A percentile compares a stretch with the other conserved stretches of the same genome.
Conservation (phyloP, 257 asterid species). For the Solanum peruvianum region DNA sequence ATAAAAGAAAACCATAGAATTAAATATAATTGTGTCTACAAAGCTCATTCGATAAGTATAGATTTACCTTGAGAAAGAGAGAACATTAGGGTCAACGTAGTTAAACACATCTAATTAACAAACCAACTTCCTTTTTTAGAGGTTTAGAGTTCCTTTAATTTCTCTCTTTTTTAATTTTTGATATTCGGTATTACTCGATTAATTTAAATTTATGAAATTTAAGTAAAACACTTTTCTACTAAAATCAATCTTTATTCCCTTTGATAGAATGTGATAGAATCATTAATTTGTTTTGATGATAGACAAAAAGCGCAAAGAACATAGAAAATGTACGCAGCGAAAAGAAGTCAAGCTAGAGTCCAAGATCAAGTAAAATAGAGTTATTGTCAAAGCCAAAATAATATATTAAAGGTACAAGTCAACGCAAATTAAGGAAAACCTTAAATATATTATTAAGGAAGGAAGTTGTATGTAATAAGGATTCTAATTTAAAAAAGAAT, state of each 20-base stretch:
- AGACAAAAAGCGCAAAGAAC: too few relatives aligned
- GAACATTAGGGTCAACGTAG: background rate
- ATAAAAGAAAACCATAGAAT: background rate
- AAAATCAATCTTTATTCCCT: background rate
- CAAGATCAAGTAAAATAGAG: too few relatives aligned
- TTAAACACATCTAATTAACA: background rate
- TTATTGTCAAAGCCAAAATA: too few relatives aligned
- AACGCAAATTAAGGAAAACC: too few relatives aligned
- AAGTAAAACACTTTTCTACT: background rate
- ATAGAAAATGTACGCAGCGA: too few relatives aligned
- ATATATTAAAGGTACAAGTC: too few relatives aligned
- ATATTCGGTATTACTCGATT: fast-evolving
- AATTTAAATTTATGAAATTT: background rate
- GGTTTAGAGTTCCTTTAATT: background rate
- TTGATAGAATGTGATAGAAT: too few relatives aligned
- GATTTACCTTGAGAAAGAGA: background rate
- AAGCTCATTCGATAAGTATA: background rate
- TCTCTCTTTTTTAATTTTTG: background rate
- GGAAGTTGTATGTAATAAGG: too few relatives aligned
- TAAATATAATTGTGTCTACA: background rate
- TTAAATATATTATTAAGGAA: too few relatives aligned
- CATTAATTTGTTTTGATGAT: too few relatives aligned
- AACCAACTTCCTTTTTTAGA: background rate
- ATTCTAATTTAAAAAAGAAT: too few relatives aligned
- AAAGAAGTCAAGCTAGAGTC: too few relatives aligned